Conservation (phyloP, 345 rosid species). For the Microcos paniculata region DNA sequence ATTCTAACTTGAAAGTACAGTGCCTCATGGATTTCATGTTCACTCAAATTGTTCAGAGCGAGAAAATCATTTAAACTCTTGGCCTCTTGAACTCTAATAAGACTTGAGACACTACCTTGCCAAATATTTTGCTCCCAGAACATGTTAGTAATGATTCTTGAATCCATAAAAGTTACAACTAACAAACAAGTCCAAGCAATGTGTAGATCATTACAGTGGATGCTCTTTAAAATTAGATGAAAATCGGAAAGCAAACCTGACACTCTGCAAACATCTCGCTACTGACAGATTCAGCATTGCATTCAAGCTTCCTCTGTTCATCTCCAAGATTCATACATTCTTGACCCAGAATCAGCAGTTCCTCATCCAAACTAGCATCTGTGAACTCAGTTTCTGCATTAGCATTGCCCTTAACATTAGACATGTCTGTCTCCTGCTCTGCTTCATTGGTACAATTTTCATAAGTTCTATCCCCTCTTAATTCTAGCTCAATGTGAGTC, state of each 20-base stretch:
- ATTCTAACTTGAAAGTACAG: not conserved
- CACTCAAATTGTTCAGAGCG: not conserved
- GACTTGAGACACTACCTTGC: not conserved
- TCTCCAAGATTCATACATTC: conserved; percentile 61
- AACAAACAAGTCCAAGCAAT: not conserved
- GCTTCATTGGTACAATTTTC: conserved; percentile 11
- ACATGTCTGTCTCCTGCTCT: conserved; percentile 22
- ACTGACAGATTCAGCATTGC: conserved; percentile 91
- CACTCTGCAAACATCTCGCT: conserved; percentile 95
- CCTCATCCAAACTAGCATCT: conserved; percentile 67
- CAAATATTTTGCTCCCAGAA: not conserved
- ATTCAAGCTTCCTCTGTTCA: conserved; percentile 88
- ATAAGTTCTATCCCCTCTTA: conserved; percentile 29
- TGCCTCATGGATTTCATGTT: conserved; percentile 1
- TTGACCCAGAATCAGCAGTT: conserved; percentile 53
- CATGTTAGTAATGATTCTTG: conserved; percentile 4
- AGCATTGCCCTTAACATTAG: conserved; percentile 26
- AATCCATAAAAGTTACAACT: conserved; percentile 7
- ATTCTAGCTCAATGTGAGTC: conserved; percentile 27
- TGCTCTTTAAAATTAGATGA: not conserved
- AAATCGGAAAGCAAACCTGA: conserved; percentile 53
- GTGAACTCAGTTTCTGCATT: conserved; percentile 35
- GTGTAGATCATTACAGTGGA: not conserved
- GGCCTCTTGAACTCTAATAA: not conserved
- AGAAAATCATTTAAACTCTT: not conserved